Evolutionary conservation across 495 filamentous ascomycete species (phyloP), one percentile per base, ranked within the genome.

Genomic region (Aspergillus ellipticus): DNA sequence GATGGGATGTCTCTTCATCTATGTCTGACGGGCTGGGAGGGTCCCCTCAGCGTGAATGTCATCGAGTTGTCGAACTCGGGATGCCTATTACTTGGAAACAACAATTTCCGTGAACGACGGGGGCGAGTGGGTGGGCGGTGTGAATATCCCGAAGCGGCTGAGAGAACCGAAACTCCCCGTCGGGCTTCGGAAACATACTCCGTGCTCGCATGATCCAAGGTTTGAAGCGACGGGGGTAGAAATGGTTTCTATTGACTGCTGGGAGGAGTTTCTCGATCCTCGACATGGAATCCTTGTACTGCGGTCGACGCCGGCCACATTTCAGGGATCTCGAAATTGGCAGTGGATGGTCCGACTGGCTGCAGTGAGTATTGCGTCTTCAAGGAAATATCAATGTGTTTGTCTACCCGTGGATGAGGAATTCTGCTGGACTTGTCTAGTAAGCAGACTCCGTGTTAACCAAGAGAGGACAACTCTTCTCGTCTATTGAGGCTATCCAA

Each of bases 11-110:
- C 55, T 15, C 42, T 57, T 3, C 55, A 57, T 21, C 42, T 57
- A 41, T 57, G 41, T 0, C 53, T 52, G 16, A 57, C 55, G 6
- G 55, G 55, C 6, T 57, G 49, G 49, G 49, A 47, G n/a, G 48
- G 47, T 8, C 55, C 55, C 8, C 16, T 57, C 1, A 46, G 48
- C 28, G 2, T 57, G 13, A 22, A 48, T 22, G n/a, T 11, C 39
- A 10, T 20, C 42, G 21, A 9, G 55, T 35, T 51, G 22, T 11
- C 20, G 48, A 26, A 47, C 26, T 2, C 20, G 43, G 55, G 55
- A 57, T 11, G 48, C 41, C 17, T 57, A 57, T n/a, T 28, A 49
- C 17, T 26, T 57, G 10, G 55, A 57, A 11, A 46, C 48, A 1
- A 28, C 19, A 13, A 29, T 57, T 16, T 46, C 48, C 1, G 50